These are phyloP conservation scores for Fusarium sp. DNA, from an alignment of 2,329 filamentous ascomycete genomes.

Conservation along the genomic window DNA sequence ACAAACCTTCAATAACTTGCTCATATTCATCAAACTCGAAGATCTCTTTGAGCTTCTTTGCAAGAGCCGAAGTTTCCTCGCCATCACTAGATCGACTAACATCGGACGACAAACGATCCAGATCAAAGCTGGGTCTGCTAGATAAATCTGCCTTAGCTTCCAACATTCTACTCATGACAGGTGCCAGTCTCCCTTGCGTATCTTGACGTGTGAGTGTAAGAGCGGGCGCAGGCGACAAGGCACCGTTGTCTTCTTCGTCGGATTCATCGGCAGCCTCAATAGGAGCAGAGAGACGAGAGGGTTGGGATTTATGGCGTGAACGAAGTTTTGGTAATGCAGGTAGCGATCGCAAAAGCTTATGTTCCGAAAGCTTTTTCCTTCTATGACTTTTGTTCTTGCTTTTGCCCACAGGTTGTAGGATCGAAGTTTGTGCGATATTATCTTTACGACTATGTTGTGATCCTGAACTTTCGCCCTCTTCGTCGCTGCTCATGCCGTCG, in stretches of 20 bases:
- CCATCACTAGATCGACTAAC: slow-evolving; percentile 51
- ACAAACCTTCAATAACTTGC: slow-evolving; percentile 81
- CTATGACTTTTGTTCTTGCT: slow-evolving; percentile 59
- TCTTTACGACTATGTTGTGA: slow-evolving; percentile 57
- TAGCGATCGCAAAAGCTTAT: slow-evolving; percentile 75
- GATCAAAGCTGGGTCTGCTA: slow-evolving; percentile 69
- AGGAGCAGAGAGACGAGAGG: slow-evolving; percentile 56
- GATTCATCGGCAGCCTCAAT: slow-evolving; percentile 53
- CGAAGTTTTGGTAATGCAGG: slow-evolving; percentile 68
- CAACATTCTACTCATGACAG: slow-evolving; percentile 83
- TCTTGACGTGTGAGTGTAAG: slow-evolving; percentile 42
- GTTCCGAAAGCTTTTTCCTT: slow-evolving; percentile 72
- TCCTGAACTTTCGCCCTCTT: slow-evolving; percentile 75
- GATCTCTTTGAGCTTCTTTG: slow-evolving; percentile 82
- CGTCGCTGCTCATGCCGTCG: slow-evolving; percentile 83
- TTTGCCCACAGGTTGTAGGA: slow-evolving; percentile 54
- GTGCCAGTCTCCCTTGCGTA: slow-evolving; percentile 68
- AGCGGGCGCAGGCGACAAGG: slow-evolving; percentile 45
- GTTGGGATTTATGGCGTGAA: slow-evolving; percentile 58
- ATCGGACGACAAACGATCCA: slow-evolving; percentile 62
- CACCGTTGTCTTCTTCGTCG: slow-evolving; percentile 45
- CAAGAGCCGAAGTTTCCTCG: slow-evolving; percentile 70
- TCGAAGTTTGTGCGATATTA: slow-evolving; percentile 58
- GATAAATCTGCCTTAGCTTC: slow-evolving; percentile 77
- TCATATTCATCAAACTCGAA: slow-evolving; percentile 87